Evolutionary conservation across 169 alveolate species (phyloP).

Genomic region (Plasmodium vivax): DNA sequence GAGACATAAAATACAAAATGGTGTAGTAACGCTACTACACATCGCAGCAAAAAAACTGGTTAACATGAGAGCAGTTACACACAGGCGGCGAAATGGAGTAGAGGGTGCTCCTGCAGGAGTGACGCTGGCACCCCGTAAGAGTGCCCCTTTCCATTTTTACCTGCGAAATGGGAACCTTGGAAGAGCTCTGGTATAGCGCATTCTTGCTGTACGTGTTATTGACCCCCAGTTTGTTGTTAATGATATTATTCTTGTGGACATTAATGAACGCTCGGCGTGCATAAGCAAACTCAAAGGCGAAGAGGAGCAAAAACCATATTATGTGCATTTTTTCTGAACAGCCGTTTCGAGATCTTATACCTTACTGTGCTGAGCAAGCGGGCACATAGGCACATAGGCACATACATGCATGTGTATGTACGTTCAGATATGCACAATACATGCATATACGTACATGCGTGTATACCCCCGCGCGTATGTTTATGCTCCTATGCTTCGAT

Average conservation of each 20-base stretch:
- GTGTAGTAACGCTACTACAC: background rate
- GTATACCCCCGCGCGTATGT: background rate
- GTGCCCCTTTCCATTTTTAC: constrained; percentile 17
- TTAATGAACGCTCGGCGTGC: constrained; percentile 69
- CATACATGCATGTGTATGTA: background rate
- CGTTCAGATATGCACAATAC: background rate
- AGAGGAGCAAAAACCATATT: constrained; percentile 16
- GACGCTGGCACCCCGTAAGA: background rate
- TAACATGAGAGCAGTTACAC: background rate
- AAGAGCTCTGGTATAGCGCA: constrained; percentile 47
- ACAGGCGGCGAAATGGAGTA: background rate
- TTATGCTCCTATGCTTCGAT: background rate
- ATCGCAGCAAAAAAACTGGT: background rate
- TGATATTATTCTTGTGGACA: constrained; percentile 66
- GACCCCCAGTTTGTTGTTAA: constrained; percentile 43
- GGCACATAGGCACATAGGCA: background rate
- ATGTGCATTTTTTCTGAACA: constrained; percentile 32
- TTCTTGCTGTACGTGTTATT: constrained; percentile 38
- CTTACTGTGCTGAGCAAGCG: constrained; percentile 4
- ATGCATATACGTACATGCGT: background rate
- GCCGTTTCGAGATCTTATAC: constrained; percentile 4
- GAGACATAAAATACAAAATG: background rate
- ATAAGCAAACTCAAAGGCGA: constrained; percentile 29
- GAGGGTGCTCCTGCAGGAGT: background rate
- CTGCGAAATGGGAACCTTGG: constrained; percentile 66